Conservation (phyloP, 2,329 filamentous ascomycete species). For the Aplosporella prunicola region DNA sequence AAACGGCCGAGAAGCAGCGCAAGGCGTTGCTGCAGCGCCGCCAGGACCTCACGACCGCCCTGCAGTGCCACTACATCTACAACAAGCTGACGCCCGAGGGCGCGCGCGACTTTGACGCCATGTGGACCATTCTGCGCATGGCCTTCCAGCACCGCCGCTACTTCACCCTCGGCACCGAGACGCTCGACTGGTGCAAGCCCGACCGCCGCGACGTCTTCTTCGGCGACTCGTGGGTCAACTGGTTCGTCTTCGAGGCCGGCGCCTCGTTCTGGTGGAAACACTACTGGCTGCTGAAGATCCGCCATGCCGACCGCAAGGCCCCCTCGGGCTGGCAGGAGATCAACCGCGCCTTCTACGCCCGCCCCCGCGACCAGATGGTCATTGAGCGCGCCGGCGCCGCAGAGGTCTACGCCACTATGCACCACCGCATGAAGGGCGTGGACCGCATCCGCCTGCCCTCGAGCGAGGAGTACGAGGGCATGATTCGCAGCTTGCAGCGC, state of each 20-base stretch:
- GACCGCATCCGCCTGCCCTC: constrained; percentile 1
- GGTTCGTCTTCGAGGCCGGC: constrained; percentile 24
- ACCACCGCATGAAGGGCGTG: constrained; percentile 7
- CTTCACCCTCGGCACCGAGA: constrained; percentile 18
- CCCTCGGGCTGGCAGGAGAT: constrained; percentile 5
- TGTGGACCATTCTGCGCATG: constrained; percentile 22
- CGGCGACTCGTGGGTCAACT: constrained; percentile 24
- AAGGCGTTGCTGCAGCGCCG: constrained; percentile 6
- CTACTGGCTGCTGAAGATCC: constrained; percentile 17
- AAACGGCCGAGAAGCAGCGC: constrained; percentile 6
- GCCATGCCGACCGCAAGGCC: background rate
- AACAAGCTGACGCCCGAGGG: constrained; percentile 13
- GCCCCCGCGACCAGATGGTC: constrained; percentile 6
- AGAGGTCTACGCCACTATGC: constrained; percentile 8
- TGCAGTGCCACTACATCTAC: constrained; percentile 8
- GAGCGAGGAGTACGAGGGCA: constrained; percentile 7
- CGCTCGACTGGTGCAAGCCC: constrained; percentile 16
- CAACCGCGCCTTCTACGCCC: background rate
- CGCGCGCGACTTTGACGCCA: constrained; percentile 22
- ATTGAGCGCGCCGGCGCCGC: constrained; percentile 8
- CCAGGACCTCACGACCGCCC: constrained; percentile 16
- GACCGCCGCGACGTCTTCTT: constrained; percentile 9
- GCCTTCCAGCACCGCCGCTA: constrained; percentile 19
- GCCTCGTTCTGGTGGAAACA: constrained; percentile 24
- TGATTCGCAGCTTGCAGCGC: constrained; percentile 8